Evolutionary conservation across 1,284 basidiomycete genomes (phyloP).

Genomic region (Microbotryum lychnidis-dioicae): DNA sequence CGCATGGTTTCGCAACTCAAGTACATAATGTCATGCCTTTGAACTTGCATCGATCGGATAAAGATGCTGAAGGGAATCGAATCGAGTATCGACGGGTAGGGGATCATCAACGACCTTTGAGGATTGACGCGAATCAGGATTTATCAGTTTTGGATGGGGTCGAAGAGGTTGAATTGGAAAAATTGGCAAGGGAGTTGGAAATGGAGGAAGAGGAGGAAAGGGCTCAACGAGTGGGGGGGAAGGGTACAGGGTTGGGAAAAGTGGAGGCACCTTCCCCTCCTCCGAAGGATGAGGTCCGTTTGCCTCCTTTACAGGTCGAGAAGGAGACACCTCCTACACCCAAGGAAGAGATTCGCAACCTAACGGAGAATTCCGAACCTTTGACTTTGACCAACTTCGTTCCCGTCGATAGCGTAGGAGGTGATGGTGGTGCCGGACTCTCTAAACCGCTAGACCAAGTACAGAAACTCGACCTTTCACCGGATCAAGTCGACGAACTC

Average conservation of each 20-base stretch:
- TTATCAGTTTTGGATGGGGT: conserved; percentile 10
- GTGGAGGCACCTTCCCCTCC: conserved; percentile 4
- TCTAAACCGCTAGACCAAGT: conserved; percentile 16
- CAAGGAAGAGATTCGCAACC: too few species aligned
- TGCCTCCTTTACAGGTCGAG: too few species aligned
- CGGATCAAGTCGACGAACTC: background rate
- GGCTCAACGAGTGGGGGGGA: background rate
- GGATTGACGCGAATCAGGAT: conserved; percentile 1
- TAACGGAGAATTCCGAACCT: too few species aligned
- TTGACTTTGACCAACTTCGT: too few species aligned
- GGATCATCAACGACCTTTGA: conserved; percentile 12
- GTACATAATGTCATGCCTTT: too few species aligned
- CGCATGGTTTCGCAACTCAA: too few species aligned
- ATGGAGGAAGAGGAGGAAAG: conserved; percentile 13
- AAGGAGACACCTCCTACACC: too few species aligned
- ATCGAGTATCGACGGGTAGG: too few species aligned
- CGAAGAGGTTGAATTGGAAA: conserved; percentile 18
- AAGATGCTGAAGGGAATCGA: too few species aligned
- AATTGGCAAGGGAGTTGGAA: conserved; percentile 20
- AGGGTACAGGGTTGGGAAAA: background rate
- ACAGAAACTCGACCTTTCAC: conserved; percentile 9
- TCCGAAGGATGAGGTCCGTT: background rate
- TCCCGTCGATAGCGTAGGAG: conserved; percentile 3
- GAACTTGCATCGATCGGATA: too few species aligned
- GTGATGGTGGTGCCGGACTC: conserved; percentile 19